Base-by-base conservation (phyloP, 768 basidiomycete species). In the Pholiota molesta region DNA sequence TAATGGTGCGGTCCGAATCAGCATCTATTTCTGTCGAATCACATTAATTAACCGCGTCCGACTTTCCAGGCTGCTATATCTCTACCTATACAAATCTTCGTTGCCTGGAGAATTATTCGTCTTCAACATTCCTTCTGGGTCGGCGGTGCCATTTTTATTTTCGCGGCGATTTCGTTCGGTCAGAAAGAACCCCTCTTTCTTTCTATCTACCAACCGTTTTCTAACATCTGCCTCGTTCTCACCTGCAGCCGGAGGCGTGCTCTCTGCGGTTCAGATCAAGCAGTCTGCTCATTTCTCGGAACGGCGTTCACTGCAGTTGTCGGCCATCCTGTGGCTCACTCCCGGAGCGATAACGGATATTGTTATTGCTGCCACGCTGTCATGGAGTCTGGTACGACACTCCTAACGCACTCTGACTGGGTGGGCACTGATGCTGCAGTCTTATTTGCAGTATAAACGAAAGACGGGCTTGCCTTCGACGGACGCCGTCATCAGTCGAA, bases 31-130 rank as follows among this genome's bases (percentile, higher is more conserved):
- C 26, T 45, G n/a, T 19, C 44, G 28, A 1, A 29, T 35, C 17
- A 14, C 33, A 45, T 35, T 45, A 19, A 47, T 35, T 33, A 19
- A 47, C 28, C 13, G 6, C 8, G 7, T 19, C 17, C 21, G 13
- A 2, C 16, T 21, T 9, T 52, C 6, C 35, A 73, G 71, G 66
- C 65, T 11, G 53, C 60, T 4, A 57, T 71, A 17, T 69, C 72
- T 5, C 64, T 68, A 3, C 68, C 69, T 1, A 69, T 72, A 0
- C 72, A 72, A 59, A 3, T 65, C 2, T 72, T 72, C 31, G 67
- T 72, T 13, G 66, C 69, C 0, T 67, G 65, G 64, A 55, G 70
- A 5, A 68, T 73, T 10, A 52, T 58, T 54, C 56, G 47, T 9
- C 55, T 73, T 16, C 67, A 64, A 11, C 40, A 61, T 11, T 67